Base-by-base conservation (phyloP, 257 asterid genomes). In the Jaltomata sinuosa region DNA sequence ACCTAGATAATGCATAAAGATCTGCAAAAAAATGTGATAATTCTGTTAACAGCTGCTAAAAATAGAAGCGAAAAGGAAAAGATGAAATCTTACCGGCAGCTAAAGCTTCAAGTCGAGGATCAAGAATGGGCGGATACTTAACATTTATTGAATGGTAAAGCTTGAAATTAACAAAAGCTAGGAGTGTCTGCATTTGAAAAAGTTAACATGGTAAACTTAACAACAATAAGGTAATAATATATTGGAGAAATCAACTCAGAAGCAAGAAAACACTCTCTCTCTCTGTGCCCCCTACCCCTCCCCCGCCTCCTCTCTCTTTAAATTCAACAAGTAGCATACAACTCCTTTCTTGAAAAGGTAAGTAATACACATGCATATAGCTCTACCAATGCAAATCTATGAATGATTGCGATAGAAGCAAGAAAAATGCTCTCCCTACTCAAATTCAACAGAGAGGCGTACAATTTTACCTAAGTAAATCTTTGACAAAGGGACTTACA, bases 51-150 rank as follows among this genome's bases (percentile, higher is more conserved):
- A 16, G 18, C 62, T 49, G 42, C 25, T 27, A 27, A 77, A 77
- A 49, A 8, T 4, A 49, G 62, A 77, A 77, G 62, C 16, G n/a
- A 47, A 29, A 16, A 47, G 2, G 62, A 27, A 77, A 47, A 47
- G 62, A 47, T 49, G 42, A 49, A 53, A 55, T 29, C 16, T 27
- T 87, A 94, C 99, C 98, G 71, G 97, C 97, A 55, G 99, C 97
- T 83, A 94, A 86, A 78, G 97, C 95, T 91, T 95, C 98, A 86
- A 97, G 89, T 31, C 92, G 93, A 61, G 97, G 88, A 87, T 97
- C 99, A 29, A 97, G 98, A 84, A 95, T 94, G 21, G 99, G 98
- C 65, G 98, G 98, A 84, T 97, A 95, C 78, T 89, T 90, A 87
- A 91, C 91, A 85, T 93, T 91, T 83, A 97, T 92, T 53, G 98